A percentile compares a stretch with the other conserved stretches of the same genome.
Conservation (phyloP, 2,329 filamentous ascomycete genomes). For the Ophiosphaerella narmari region DNA sequence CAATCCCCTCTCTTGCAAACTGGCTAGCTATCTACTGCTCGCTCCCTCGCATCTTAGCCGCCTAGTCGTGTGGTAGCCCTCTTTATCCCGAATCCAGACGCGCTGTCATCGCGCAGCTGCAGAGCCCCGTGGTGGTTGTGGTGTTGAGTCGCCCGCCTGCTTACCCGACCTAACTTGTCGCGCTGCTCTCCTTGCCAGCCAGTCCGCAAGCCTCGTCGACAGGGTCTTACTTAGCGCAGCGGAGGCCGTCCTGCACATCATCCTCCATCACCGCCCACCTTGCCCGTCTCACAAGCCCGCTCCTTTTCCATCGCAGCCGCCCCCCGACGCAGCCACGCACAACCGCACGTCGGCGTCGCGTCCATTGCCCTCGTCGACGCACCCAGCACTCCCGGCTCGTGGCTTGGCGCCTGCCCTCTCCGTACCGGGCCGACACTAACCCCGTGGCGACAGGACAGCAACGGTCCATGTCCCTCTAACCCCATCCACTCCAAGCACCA, state of each 20-base stretch:
- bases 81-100: conserved; percentile 2
- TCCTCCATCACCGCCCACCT: neutral
- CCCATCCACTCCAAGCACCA: conserved; percentile 26
- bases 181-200: neutral
- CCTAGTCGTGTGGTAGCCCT: neutral
- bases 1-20: conserved; percentile 6
- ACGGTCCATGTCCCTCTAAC: conserved; percentile 37
- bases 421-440: conserved; percentile 17
- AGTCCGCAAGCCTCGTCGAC: conserved; percentile 1
- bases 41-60: conserved; percentile 4
- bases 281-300: too few relatives aligned
- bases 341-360: neutral
- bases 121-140: conserved; percentile 15
- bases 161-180: neutral
- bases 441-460: conserved; percentile 27
- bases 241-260: neutral
- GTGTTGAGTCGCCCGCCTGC: neutral
- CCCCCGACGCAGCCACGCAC: too few relatives aligned
- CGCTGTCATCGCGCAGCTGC: conserved; percentile 11
- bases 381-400: neutral
- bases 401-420: conserved; percentile 18
- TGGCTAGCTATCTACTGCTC: neutral
- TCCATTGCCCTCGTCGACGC: conserved; percentile 1
- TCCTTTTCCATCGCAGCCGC: neutral
- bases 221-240: conserved; percentile 1